phyloP scores from a whole-genome alignment of 331 rosid species.

The Pyrus hybrid region DNA sequence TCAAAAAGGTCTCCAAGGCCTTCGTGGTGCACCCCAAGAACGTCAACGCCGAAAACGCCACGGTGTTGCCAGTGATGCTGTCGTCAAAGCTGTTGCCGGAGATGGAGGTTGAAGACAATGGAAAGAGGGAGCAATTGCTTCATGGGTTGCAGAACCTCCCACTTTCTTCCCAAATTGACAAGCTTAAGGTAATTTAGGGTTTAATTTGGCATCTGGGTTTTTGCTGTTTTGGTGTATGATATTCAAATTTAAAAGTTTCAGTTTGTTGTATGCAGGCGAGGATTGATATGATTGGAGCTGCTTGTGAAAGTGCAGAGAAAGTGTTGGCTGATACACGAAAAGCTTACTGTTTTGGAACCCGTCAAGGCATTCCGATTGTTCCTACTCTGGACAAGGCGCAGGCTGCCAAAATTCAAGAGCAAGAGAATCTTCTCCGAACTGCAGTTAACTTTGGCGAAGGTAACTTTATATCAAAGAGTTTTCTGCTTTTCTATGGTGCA shows the following conservation, averaged over 20 bases:
- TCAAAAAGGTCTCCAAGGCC: conserved; percentile 83
- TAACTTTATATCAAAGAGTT: neutral
- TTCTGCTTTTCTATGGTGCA: neutral
- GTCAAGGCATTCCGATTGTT: conserved; percentile 69
- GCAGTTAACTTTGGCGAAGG: conserved; percentile 85
- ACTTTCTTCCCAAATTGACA: conserved; percentile 61
- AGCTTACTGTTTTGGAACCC: conserved; percentile 84
- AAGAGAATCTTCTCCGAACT: conserved; percentile 86
- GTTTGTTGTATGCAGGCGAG: conserved; percentile 42
- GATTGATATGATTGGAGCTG: conserved; percentile 83
- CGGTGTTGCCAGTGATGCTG: conserved; percentile 86
- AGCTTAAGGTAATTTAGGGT: conserved; percentile 48
- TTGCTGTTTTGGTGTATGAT: neutral
- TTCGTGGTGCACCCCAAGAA: conserved; percentile 78
- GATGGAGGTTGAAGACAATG: conserved; percentile 76
- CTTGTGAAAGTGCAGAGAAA: conserved; percentile 94
- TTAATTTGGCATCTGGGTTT: neutral
- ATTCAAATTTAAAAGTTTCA: neutral
- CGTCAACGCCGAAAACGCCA: conserved; percentile 67
- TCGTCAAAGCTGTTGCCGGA: conserved; percentile 86
- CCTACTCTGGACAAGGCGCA: conserved; percentile 95
- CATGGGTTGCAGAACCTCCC: conserved; percentile 85
- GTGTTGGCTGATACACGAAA: conserved; percentile 89
- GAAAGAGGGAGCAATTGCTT: conserved; percentile 72
- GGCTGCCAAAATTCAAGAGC: conserved; percentile 93